Evolutionary conservation across 257 asterid species (phyloP).

Genomic region (Cordia subcordata): DNA sequence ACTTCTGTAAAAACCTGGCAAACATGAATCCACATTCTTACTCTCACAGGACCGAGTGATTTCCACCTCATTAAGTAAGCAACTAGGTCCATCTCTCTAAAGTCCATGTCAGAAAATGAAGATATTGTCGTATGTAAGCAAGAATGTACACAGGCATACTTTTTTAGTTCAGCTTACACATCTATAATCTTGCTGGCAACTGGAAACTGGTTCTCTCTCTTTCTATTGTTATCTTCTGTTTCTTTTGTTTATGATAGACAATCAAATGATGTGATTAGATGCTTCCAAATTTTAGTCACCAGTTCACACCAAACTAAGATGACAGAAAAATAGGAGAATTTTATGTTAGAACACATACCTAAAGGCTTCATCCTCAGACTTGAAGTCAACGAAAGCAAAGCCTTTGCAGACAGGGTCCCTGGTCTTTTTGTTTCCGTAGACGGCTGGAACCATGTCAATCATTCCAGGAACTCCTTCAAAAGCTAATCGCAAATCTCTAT

Average conservation of each 20-base stretch:
- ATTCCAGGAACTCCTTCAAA: conserved; percentile 73
- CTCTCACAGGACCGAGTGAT: not conserved
- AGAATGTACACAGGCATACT: not conserved
- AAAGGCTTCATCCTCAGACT: conserved; percentile 54
- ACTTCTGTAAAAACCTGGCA: conserved; percentile 68
- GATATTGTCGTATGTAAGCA: not conserved
- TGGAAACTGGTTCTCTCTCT: too few relatives aligned
- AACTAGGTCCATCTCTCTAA: not conserved
- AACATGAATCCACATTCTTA: not conserved
- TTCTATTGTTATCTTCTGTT: too few relatives aligned
- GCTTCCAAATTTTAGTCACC: too few relatives aligned
- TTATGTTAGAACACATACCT: conserved; percentile 33
- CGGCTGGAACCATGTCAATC: conserved; percentile 60
- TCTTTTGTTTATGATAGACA: too few relatives aligned
- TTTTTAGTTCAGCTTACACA: not conserved
- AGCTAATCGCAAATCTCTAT: conserved; percentile 63
- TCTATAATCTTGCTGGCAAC: not conserved
- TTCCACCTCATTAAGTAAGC: not conserved
- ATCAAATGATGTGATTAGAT: too few relatives aligned
- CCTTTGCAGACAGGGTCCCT: conserved; percentile 95
- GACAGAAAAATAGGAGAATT: not conserved
- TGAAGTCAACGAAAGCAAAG: conserved; percentile 66
- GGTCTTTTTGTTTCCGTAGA: conserved; percentile 78
- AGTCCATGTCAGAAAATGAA: not conserved
- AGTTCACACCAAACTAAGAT: too few relatives aligned